Percentiles rank a stretch among this genome's conserved stretches.
Evolutionary conservation across 768 basidiomycete genomes (phyloP).

Genomic region (Tylopilus cervinicoccineus): DNA sequence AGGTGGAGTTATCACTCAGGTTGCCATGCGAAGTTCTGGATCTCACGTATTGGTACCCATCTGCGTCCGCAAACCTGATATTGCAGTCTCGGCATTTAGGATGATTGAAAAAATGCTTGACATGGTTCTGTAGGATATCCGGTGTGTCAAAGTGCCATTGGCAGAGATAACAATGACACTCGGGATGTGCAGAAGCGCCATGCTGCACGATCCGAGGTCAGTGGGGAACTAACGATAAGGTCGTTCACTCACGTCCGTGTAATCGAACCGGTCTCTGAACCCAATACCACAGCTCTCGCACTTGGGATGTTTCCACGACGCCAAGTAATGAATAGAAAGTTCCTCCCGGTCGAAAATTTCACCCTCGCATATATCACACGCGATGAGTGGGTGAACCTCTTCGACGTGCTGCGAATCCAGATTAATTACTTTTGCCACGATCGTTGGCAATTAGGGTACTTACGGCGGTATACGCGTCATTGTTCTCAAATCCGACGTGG

Average conservation of each 20-base stretch:
- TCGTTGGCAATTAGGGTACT: constrained; percentile 1
- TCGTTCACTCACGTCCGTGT: constrained; percentile 22
- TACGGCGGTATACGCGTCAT: constrained; percentile 28
- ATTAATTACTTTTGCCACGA: constrained; percentile 3
- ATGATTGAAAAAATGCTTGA: constrained; percentile 39
- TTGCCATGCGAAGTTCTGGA: neutral
- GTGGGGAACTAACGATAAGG: neutral
- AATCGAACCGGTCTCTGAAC: constrained; percentile 26
- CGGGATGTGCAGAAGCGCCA: constrained; percentile 29
- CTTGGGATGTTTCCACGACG: constrained; percentile 26
- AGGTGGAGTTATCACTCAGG: neutral
- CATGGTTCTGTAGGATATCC: constrained; percentile 38
- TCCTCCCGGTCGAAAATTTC: constrained; percentile 20
- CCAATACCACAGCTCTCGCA: constrained; percentile 27
- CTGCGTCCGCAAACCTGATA: constrained; percentile 39
- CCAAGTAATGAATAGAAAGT: constrained; percentile 24
- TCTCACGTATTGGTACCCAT: constrained; percentile 35
- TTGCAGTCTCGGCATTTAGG: constrained; percentile 43
- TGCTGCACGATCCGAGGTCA: constrained; percentile 23
- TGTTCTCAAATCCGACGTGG: constrained; percentile 33
- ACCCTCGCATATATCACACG: constrained; percentile 30
- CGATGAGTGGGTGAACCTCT: constrained; percentile 34
- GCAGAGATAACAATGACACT: constrained; percentile 35
- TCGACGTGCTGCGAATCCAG: constrained; percentile 34
- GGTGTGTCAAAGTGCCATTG: constrained; percentile 37